A percentile compares a stretch with the other conserved stretches of the same genome.
These are phyloP conservation scores for Boletus tomentosulus DNA, from an alignment of 768 basidiomycete species.

Conservation along the genomic window DNA sequence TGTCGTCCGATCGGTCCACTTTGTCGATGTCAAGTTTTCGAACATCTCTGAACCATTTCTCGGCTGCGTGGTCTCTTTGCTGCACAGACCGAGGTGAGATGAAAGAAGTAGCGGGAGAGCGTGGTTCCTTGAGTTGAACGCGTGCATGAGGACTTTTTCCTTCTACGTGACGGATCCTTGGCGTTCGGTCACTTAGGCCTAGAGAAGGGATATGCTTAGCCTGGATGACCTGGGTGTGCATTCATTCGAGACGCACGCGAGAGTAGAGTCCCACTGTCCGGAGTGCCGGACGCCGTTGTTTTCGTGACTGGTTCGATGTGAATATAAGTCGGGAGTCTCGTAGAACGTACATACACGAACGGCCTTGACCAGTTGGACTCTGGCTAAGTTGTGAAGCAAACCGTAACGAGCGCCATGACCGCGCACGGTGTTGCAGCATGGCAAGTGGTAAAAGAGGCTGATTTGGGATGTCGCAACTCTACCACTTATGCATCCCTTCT, in stretches of 20 bases:
- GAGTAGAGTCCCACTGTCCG: constrained; percentile 6
- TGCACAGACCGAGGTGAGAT: constrained; percentile 20
- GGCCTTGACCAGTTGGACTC: not conserved
- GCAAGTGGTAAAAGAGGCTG: constrained; percentile 1
- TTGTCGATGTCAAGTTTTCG: constrained; percentile 16
- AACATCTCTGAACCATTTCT: constrained; percentile 23
- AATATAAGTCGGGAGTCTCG: not conserved
- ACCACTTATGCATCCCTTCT: constrained; percentile 41
- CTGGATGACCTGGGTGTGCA: not conserved
- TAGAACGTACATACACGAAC: not conserved
- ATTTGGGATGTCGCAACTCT: constrained; percentile 10
- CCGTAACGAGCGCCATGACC: constrained; percentile 7
- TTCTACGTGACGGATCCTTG: not conserved
- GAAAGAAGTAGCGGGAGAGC: constrained; percentile 16
- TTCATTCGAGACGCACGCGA: constrained; percentile 20
- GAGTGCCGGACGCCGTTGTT: not conserved
- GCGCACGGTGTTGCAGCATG: constrained; percentile 18
- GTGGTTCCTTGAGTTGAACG: not conserved
- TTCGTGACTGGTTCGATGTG: constrained; percentile 4
- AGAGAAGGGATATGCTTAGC: not conserved
- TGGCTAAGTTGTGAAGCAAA: constrained; percentile 7
- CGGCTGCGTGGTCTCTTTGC: constrained; percentile 17
- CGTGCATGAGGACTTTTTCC: not conserved
- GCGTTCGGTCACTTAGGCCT: constrained; percentile 18
- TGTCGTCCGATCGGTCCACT: not conserved